A percentile compares a stretch with the other conserved stretches of the same genome.
Evolutionary conservation across 1,284 basidiomycete genomes (phyloP).

Genomic region (Cutaneotrichosporon sp.): DNA sequence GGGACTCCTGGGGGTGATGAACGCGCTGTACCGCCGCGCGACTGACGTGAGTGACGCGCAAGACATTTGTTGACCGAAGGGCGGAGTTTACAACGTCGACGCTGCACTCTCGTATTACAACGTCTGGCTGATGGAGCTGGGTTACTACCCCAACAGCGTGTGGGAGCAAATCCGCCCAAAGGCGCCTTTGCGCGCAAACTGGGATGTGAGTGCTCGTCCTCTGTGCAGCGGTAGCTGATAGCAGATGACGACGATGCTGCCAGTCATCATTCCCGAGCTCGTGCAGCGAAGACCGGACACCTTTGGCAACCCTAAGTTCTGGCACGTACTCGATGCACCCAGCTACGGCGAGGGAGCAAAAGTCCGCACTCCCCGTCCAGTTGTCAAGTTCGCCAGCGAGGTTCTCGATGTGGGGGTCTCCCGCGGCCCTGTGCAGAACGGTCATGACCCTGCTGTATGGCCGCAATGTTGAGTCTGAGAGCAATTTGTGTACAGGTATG

Average conservation of each 20-base stretch:
- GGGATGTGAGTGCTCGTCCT: conserved; percentile 6
- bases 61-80: neutral
- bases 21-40: conserved; percentile 8
- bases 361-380: conserved; percentile 1
- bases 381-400: neutral
- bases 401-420: neutral
- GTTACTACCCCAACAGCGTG: conserved; percentile 4
- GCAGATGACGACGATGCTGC: conserved; percentile 1
- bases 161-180: conserved; percentile 6
- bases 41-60: neutral
- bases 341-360: neutral
- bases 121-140: conserved; percentile 7
- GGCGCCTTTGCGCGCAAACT: conserved; percentile 4
- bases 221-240: neutral
- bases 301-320: conserved; percentile 7
- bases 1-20: conserved; percentile 10
- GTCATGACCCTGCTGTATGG: conserved; percentile 13
- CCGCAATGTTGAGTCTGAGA: too few relatives aligned
- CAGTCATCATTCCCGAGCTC: conserved; percentile 1
- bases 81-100: conserved; percentile 12
- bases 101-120: conserved; percentile 9
- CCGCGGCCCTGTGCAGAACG: conserved; percentile 9
- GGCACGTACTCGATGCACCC: conserved; percentile 5
- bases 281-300: neutral
- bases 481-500: neutral